These are phyloP conservation scores for Polyporus arcularius DNA, from an alignment of 768 basidiomycete genomes.

Conservation along the genomic window DNA sequence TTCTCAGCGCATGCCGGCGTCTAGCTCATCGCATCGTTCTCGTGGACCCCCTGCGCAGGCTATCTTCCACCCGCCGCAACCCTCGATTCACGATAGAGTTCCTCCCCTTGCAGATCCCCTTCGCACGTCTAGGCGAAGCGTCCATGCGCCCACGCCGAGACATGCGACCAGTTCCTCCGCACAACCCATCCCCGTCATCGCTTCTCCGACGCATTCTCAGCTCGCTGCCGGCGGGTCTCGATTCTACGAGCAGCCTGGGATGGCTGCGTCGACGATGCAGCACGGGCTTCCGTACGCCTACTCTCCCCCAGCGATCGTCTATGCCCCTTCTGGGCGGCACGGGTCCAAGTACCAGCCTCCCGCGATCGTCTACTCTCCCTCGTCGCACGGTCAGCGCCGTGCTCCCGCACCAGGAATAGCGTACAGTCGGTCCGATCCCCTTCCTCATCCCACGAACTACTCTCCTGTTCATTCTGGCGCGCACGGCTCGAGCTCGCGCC, in stretches of 20 bases:
- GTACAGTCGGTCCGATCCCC: constrained; percentile 68
- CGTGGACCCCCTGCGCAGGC: constrained; percentile 10
- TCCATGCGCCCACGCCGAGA: constrained; percentile 34
- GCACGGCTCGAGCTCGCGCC: constrained; percentile 29
- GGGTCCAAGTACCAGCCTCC: constrained; percentile 61
- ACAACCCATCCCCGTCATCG: constrained; percentile 20
- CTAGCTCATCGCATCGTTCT: constrained; percentile 15
- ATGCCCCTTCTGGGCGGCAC: constrained; percentile 51
- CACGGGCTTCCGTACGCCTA: constrained; percentile 35
- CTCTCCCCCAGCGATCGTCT: constrained; percentile 59
- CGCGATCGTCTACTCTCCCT: constrained; percentile 52
- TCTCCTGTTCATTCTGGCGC: constrained; percentile 38
- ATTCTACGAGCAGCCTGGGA: constrained; percentile 23
- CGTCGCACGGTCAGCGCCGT: constrained; percentile 24
- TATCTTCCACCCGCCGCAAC: constrained; percentile 13
- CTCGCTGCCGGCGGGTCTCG: constrained; percentile 32
- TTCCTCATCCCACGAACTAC: constrained; percentile 37
- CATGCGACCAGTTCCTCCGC: constrained; percentile 24
- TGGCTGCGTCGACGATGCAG: constrained; percentile 36
- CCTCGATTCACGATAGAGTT: constrained; percentile 20
- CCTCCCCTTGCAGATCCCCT: constrained; percentile 18
- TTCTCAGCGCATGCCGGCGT: constrained; percentile 12
- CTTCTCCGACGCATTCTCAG: constrained; percentile 42
- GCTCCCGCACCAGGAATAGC: constrained; percentile 55
- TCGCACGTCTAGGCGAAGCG: constrained; percentile 13